Conservation (phyloP, 768 basidiomycete species). For the Pulveroboletus sp. region DNA sequence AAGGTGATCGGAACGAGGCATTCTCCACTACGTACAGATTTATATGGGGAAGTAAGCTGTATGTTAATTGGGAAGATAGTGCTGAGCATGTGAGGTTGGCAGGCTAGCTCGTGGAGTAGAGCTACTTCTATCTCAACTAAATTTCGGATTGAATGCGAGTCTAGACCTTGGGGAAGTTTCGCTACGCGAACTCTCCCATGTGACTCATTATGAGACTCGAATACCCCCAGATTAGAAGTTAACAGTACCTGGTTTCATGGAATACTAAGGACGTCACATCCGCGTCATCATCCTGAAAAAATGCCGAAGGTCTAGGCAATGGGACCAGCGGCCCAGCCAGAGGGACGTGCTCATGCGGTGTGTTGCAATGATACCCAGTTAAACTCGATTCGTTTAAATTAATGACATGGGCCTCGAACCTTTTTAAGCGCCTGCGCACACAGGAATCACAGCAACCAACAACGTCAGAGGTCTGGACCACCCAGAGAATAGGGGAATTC, state of each 20-base stretch:
- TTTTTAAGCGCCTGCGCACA: background rate
- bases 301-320: constrained; percentile 8
- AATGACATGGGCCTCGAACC: constrained; percentile 8
- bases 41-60: constrained; percentile 8
- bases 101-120: too few relatives aligned
- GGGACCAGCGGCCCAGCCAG: too few relatives aligned
- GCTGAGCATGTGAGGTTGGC: background rate
- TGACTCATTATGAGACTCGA: constrained; percentile 6
- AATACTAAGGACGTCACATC: background rate
- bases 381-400: background rate
- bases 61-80: background rate
- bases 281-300: too few relatives aligned
- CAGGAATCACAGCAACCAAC: constrained; percentile 1
- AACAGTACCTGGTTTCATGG: background rate
- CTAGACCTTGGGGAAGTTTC: constrained; percentile 8
- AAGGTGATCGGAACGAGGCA: background rate
- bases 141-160: background rate
- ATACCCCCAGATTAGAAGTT: background rate
- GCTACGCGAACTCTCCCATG: background rate
- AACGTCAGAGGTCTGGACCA: constrained; percentile 9
- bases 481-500: too few relatives aligned
- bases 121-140: background rate
- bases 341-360: constrained; percentile 1
- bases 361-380: background rate
- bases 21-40: background rate